Percentiles rank a stretch among this genome's conserved stretches.
phyloP scores from a whole-genome alignment of 1,284 basidiomycete genomes.

The Marasmius sp. region DNA sequence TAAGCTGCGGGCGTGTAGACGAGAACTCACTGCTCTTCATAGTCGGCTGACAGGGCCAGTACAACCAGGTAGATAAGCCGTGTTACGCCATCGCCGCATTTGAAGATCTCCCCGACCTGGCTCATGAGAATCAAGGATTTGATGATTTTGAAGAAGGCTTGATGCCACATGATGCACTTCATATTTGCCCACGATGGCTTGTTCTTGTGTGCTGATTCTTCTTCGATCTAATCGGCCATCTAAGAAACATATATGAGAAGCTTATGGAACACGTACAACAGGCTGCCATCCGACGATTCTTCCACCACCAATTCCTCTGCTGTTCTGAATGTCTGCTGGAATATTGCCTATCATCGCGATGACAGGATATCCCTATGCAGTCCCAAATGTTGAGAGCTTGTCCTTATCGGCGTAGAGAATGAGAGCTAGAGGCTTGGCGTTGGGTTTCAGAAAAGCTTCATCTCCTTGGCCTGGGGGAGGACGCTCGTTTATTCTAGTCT shows the following conservation, averaged over 20 bases:
- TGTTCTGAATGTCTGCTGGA: conserved; percentile 35
- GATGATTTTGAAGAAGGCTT: conserved; percentile 25
- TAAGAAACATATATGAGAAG: background rate
- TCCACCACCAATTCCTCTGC: conserved; percentile 35
- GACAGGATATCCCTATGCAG: conserved; percentile 41
- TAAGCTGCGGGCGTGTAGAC: background rate
- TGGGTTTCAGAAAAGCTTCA: conserved; percentile 10
- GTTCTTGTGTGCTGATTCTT: conserved; percentile 24
- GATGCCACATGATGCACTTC: conserved; percentile 37
- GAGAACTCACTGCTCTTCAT: conserved; percentile 36
- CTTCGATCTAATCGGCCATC: conserved; percentile 22
- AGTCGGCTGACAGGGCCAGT: conserved; percentile 36
- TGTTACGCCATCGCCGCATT: conserved; percentile 26
- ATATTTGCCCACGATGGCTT: conserved; percentile 30
- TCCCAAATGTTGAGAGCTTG: conserved; percentile 42
- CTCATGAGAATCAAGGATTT: conserved; percentile 19
- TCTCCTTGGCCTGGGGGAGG: background rate
- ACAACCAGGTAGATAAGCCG: conserved; percentile 28
- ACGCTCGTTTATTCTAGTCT: background rate
- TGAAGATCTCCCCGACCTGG: conserved; percentile 23
- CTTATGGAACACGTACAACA: conserved; percentile 28
- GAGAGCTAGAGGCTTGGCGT: conserved; percentile 22
- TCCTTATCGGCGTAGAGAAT: conserved; percentile 47
- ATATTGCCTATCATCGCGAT: conserved; percentile 38
- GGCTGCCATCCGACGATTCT: conserved; percentile 43